phyloP scores from a whole-genome alignment of 2,329 filamentous ascomycete genomes.

The Coniochaeta sp. region DNA sequence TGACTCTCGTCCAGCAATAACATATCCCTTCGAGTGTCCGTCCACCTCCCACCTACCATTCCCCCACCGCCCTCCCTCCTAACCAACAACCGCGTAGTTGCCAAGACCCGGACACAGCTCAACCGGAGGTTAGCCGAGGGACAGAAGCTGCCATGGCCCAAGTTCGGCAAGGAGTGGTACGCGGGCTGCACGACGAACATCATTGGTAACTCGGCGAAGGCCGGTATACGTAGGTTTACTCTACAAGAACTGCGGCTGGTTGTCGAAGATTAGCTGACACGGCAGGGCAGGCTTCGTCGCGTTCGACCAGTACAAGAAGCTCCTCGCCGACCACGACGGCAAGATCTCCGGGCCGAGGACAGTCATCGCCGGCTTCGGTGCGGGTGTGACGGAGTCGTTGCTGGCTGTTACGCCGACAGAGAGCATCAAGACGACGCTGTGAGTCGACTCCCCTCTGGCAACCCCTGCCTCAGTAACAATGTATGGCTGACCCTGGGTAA shows the following conservation, averaged over 20 bases:
- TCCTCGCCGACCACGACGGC: conserved; percentile 77
- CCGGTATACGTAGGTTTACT: conserved; percentile 70
- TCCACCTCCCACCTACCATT: conserved; percentile 11
- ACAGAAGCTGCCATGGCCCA: conserved; percentile 89
- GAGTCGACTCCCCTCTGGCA: conserved; percentile 20
- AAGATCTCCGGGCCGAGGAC: conserved; percentile 86
- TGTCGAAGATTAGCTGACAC: not conserved
- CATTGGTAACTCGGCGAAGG: conserved; percentile 93
- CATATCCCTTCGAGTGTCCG: conserved; percentile 88
- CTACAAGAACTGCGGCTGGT: not conserved
- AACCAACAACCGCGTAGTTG: conserved; percentile 48
- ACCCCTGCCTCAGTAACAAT: not conserved
- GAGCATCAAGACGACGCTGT: conserved; percentile 95
- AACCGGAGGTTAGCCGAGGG: conserved; percentile 75
- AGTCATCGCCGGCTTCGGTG: conserved; percentile 88
- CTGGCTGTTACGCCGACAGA: conserved; percentile 95
- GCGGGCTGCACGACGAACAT: conserved; percentile 96
- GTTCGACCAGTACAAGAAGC: conserved; percentile 85
- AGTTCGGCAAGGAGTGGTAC: conserved; percentile 93
- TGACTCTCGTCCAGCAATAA: conserved; percentile 53
- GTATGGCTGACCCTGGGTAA: not conserved
- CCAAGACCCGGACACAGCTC: conserved; percentile 90
- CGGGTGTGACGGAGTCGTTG: conserved; percentile 87
- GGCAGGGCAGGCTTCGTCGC: conserved; percentile 70
- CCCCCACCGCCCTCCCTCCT: not conserved